Base-by-base conservation (phyloP, 164 flowering plant genomes). In the Kingdonia uniflora region DNA sequence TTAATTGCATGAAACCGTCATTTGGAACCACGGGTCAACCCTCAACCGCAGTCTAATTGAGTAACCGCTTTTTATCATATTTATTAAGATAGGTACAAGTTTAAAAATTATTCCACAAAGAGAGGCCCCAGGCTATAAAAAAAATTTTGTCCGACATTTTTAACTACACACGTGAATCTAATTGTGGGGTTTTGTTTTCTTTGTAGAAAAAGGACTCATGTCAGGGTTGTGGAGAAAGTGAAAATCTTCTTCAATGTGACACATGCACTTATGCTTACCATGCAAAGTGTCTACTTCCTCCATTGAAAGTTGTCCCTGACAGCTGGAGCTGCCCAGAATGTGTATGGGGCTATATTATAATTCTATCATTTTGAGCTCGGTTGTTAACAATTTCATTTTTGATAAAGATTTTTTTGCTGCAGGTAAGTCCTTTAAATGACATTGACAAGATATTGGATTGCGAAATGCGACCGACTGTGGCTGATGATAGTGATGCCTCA, bases 291-390 rank as follows among this genome's bases (percentile, higher is more conserved):
- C 70, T 94, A 58, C 68, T 87, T 58, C 95, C 97, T 21, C 82
- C 87, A 0, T 48, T 78, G 37, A 89, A 80, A 75, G 73, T 69
- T 60, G 80, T 82, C 63, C 79, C 83, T 40, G 70, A 68, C 55
- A 73, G 60, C 54, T 94, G 99, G 99, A 83, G 77, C 43, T 94
- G 99, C 71, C 99, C 97, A 49, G 95, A 85, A 82, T 94, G 99
- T 71, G 99, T 94, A 94, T 59, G 95, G n/a, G 55, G 56, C 63
- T 41, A 0, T 55, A 33, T 33, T 39, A 46, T 14, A 13, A 20
- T 42, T 51, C 5, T 15, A 45, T 38, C 29, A 35, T 14, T 43
- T 49, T 33, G 24, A 49, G 17, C 25, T 26, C 49, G 24, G 15
- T 49, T 49, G 19, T 40, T 15, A 14, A 45, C 39, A 11, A 21